A percentile compares a stretch with the other conserved stretches of the same genome.
phyloP scores from a whole-genome alignment of 164 flowering plant genomes.

The Tetracentron sinense region DNA sequence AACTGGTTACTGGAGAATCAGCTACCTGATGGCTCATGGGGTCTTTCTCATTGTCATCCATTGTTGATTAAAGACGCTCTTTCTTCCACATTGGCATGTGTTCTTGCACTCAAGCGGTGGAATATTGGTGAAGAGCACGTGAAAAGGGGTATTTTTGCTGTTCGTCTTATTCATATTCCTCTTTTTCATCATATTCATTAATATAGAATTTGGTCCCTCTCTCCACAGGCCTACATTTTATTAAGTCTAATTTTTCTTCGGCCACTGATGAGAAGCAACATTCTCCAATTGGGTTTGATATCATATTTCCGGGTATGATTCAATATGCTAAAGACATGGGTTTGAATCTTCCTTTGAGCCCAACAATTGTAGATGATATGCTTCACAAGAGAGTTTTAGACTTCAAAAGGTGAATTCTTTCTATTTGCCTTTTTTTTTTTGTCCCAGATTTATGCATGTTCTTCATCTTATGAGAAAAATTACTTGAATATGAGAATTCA shows the following conservation, averaged over 20 bases:
- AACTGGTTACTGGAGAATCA: constrained; percentile 79
- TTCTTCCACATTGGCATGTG: constrained; percentile 70
- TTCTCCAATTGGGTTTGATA: constrained; percentile 77
- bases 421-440: no score
- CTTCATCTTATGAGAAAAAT: no score
- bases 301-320: constrained; percentile 79
- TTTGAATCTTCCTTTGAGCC: constrained; percentile 45
- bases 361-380: constrained; percentile 31
- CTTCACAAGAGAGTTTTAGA: constrained; percentile 50
- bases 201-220: not conserved
- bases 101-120: constrained; percentile 81
- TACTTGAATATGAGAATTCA: no score
- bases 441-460: no score
- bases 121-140: constrained; percentile 64
- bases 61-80: constrained; percentile 54
- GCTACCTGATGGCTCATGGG: constrained; percentile 82
- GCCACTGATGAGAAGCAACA: constrained; percentile 44
- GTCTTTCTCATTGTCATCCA: constrained; percentile 40
- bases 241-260: constrained; percentile 49
- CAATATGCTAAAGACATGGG: constrained; percentile 49
- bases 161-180: no score
- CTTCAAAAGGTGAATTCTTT: constrained; percentile 72
- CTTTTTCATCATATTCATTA: no score
- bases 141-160: constrained; percentile 40
- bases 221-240: constrained; percentile 51